Base-by-base conservation (phyloP, 164 flowering plant genomes). In the Magnolia sinica region DNA sequence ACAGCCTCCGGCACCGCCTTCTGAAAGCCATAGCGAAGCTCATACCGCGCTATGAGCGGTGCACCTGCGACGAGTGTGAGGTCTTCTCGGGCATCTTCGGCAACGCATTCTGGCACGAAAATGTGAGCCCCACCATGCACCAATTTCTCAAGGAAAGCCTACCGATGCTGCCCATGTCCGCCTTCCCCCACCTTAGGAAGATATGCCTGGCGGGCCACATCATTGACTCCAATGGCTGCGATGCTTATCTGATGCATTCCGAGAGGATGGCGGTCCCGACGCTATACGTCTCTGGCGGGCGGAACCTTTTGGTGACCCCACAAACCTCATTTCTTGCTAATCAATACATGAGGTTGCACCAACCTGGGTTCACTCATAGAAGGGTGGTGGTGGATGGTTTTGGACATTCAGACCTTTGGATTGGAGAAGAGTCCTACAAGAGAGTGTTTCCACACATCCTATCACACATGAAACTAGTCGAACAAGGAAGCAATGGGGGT, bases 1-100 rank as follows among this genome's bases (percentile, higher is more conserved):
- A 69, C 18, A 83, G 82, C 70, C 74, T 23, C 2, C 76, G 85
- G 18, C 91, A 88, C 68, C 51, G 77, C 24, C 73, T 86, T 74
- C 73, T 88, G 55, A 88, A 84, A 84, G 58, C 72, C 37, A 75
- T 88, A 37, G 88, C 89, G 23, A 76, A 84, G 14, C 69, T 85
- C 64, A 82, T 88, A 16, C 92, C 91, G 22, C 85, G 90, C 11
- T 82, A 82, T 50, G 87, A 89, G 79, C 85, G 89, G 77, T 88
- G 92, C 85, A 78, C 85, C 19, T 86, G 83, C 68, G 78, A 83
- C 6, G 90, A 87, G 77, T 89, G 92, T 63, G 89, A 84, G 27
- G 84, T 87, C 23, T 81, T 89, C 69, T 88, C 91, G 3, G 92
- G 91, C 37, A 83, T 88, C 27, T 88, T 89, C 73, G 92, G 91